Conservation (phyloP, 2,329 filamentous ascomycete species). For the Talaromyces sp. region DNA sequence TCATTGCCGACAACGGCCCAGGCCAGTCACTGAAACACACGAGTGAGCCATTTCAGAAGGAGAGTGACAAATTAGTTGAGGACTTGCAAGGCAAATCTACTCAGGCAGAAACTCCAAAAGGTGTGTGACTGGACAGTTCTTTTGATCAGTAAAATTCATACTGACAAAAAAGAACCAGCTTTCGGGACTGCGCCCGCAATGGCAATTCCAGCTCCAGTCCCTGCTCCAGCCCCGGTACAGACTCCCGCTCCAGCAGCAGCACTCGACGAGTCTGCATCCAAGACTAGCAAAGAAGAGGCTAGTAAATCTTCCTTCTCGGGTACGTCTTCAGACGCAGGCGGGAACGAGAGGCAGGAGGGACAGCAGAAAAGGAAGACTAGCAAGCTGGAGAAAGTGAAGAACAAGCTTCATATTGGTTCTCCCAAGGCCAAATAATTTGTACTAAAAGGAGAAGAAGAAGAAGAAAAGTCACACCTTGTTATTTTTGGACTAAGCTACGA, state of each 20-base stretch:
- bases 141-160: not conserved
- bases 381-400: slow-evolving; percentile 24
- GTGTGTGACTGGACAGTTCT: not conserved
- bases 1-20: slow-evolving; percentile 3
- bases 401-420: slow-evolving; percentile 27
- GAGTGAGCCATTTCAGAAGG: slow-evolving; percentile 5
- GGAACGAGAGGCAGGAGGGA: not conserved
- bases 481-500: not conserved
- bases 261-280: not conserved
- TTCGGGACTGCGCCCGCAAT: not conserved
- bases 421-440: not conserved
- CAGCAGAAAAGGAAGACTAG: slow-evolving; percentile 4
- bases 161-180: not conserved
- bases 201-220: not conserved
- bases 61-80: slow-evolving; percentile 8
- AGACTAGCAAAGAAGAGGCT: not conserved
- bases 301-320: slow-evolving; percentile 6
- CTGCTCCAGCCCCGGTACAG: not conserved
- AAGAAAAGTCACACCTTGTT: not conserved
- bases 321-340: not conserved
- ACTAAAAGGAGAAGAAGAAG: not conserved
- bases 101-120: not conserved
- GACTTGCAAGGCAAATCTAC: not conserved
- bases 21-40: slow-evolving; percentile 8
- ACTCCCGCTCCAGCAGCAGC: not conserved